phyloP scores from a whole-genome alignment of 805 yeast species.

The Nakazawaea ernobii region DNA sequence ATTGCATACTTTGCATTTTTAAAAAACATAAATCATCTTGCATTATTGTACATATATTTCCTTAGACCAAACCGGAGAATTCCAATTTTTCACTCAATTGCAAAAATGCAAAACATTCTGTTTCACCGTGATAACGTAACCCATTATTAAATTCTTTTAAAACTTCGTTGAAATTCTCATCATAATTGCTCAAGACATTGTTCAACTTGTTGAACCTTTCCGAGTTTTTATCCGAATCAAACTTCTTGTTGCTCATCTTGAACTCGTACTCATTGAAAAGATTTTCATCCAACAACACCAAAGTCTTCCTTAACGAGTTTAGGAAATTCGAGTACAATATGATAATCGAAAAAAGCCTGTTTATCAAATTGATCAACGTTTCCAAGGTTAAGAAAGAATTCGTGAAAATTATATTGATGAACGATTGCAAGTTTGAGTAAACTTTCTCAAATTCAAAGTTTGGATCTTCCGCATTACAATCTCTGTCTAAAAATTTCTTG shows the following conservation, averaged over 20 bases:
- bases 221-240: slow-evolving; percentile 32
- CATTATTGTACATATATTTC: neutral
- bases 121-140: slow-evolving; percentile 40
- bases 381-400: slow-evolving; percentile 64
- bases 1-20: neutral
- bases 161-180: slow-evolving; percentile 37
- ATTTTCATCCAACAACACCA: slow-evolving; percentile 43
- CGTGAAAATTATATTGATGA: slow-evolving; percentile 56
- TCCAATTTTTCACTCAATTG: slow-evolving; percentile 38
- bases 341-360: slow-evolving; percentile 40
- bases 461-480: neutral
- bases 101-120: slow-evolving; percentile 41
- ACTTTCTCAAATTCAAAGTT: slow-evolving; percentile 35
- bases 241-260: slow-evolving; percentile 32
- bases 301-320: slow-evolving; percentile 46
- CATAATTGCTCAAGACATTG: slow-evolving; percentile 34
- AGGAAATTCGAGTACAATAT: slow-evolving; percentile 43
- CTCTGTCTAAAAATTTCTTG: neutral
- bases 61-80: neutral
- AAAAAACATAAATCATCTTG: neutral
- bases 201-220: slow-evolving; percentile 35
- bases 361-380: slow-evolving; percentile 40
- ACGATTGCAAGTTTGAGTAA: slow-evolving; percentile 42
- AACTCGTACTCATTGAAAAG: slow-evolving; percentile 34
- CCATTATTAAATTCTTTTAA: slow-evolving; percentile 41